These are phyloP conservation scores for Fusarium paranaense DNA, from an alignment of 2,329 filamentous ascomycete genomes.

Conservation along the genomic window DNA sequence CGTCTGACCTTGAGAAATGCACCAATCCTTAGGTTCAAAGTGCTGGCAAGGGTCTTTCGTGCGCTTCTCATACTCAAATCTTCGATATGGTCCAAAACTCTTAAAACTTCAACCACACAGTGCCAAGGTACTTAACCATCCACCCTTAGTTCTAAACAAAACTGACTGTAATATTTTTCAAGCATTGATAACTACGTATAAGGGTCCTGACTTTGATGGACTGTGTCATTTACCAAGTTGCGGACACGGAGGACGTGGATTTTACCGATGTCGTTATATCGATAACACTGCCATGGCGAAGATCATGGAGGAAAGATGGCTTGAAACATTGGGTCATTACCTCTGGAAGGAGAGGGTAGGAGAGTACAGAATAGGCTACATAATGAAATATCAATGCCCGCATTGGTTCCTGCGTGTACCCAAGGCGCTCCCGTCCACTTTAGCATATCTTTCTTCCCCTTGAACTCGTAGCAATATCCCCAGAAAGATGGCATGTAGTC, in stretches of 20 bases:
- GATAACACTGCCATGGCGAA: not conserved
- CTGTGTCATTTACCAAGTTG: not conserved
- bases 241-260: not conserved
- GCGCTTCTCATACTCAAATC: not conserved
- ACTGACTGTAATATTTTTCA: not conserved
- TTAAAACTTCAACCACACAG: not conserved
- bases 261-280: not conserved
- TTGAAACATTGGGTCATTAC: not conserved
- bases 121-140: not conserved
- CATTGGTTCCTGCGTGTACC: not conserved
- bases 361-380: not conserved
- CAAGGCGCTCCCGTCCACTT: too few species aligned
- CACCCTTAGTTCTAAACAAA: not conserved
- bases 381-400: not conserved
- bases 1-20: not conserved
- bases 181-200: too few species aligned
- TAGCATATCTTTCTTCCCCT: not conserved
- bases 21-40: not conserved
- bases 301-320: not conserved
- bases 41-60: not conserved
- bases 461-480: not conserved
- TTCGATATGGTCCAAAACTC: not conserved
- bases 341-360: not conserved
- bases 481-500: constrained; percentile 4
- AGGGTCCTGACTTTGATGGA: not conserved